phyloP scores from a whole-genome alignment of 768 basidiomycete species.

The Tricholoma flavovirens region DNA sequence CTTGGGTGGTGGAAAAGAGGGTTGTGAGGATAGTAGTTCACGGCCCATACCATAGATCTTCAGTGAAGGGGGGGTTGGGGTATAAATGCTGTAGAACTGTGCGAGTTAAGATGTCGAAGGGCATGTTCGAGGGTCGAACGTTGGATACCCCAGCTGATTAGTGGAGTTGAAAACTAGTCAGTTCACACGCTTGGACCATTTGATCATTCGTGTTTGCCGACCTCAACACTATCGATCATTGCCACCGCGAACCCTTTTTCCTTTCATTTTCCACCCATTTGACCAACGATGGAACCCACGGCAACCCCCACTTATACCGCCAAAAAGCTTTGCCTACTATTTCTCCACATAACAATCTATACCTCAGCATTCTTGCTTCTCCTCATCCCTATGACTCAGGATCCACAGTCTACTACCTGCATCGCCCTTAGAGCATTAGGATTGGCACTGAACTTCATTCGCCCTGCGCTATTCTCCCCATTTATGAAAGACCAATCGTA shows the following conservation, averaged over 20 bases:
- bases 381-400: neutral
- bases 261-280: neutral
- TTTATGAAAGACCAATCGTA: neutral
- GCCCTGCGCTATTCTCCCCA: neutral
- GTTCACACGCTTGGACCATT: neutral
- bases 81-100: slow-evolving; percentile 1
- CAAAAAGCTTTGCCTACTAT: neutral
- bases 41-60: slow-evolving; percentile 9
- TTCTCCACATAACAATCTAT: neutral
- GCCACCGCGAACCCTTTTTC: neutral
- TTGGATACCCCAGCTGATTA: neutral
- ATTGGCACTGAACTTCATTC: neutral
- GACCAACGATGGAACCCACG: neutral
- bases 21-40: slow-evolving; percentile 12
- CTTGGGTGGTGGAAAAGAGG: slow-evolving; percentile 10
- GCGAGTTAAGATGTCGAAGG: neutral
- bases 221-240: too few species aligned
- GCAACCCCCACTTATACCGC: neutral
- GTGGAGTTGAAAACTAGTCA: neutral
- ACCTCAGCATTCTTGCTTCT: neutral
- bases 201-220: too few species aligned
- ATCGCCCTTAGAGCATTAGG: neutral
- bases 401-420: neutral
- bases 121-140: neutral
- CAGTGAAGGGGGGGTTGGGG: neutral